These are phyloP conservation scores for Picea glauca DNA, from an alignment of 75 land plant genomes.

Conservation along the genomic window DNA sequence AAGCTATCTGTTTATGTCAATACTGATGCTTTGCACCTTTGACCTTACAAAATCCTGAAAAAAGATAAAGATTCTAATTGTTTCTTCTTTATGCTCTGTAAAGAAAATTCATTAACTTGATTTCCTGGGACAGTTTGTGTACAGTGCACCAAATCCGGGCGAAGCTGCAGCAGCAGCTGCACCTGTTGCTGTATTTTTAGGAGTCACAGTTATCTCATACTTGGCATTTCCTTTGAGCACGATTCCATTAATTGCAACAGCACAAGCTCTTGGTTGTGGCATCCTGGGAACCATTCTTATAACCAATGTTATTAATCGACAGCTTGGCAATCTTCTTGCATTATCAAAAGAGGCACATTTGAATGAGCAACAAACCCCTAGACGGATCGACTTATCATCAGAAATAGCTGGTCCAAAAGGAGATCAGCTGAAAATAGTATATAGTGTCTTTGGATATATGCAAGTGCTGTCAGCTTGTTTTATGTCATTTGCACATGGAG, in stretches of 20 bases:
- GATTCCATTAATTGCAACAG: slow-evolving; percentile 30
- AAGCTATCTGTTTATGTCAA: background rate
- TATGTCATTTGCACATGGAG: slow-evolving; percentile 99
- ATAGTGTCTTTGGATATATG: slow-evolving; percentile 95
- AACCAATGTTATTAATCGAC: slow-evolving; percentile 50
- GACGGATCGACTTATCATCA: slow-evolving; percentile 38
- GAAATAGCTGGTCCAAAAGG: slow-evolving; percentile 91
- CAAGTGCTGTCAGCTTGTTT: slow-evolving; percentile 96
- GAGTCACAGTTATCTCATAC: slow-evolving; percentile 75
- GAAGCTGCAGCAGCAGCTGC: slow-evolving; percentile 95
- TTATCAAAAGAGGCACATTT: slow-evolving; percentile 10
- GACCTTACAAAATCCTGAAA: background rate
- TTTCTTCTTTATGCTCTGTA: background rate
- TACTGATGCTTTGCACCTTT: background rate
- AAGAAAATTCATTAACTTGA: background rate
- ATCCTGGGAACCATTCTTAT: slow-evolving; percentile 63
- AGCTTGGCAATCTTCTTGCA: slow-evolving; percentile 76
- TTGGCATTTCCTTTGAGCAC: slow-evolving; percentile 77
- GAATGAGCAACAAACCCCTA: background rate
- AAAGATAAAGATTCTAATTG: background rate
- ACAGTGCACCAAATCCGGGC: slow-evolving; percentile 97
- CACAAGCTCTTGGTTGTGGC: slow-evolving; percentile 74
- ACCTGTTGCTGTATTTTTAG: slow-evolving; percentile 83
- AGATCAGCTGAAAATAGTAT: slow-evolving; percentile 78
- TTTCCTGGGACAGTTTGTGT: slow-evolving; percentile 69